phyloP scores from a whole-genome alignment of 148 eudicot genomes.

The Cornus kousa region DNA sequence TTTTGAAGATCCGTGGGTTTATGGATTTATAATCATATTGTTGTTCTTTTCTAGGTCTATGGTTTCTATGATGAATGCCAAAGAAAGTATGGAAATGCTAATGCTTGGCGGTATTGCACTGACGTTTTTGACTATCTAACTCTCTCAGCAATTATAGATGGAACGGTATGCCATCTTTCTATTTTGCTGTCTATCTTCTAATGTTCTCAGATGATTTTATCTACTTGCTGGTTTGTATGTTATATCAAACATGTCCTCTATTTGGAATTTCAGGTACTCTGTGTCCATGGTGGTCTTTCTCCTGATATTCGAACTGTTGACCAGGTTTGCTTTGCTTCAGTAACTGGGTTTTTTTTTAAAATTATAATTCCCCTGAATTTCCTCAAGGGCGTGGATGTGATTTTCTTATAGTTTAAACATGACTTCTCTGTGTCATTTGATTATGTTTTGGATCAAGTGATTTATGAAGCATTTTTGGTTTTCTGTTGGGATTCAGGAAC shows the following conservation, averaged over 20 bases:
- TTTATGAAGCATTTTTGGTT: background rate
- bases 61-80: slow-evolving; percentile 99
- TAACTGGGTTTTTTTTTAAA: background rate
- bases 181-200: background rate
- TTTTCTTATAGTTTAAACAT: background rate
- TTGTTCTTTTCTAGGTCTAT: slow-evolving; percentile 58
- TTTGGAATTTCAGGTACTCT: slow-evolving; percentile 66
- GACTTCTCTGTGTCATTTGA: background rate
- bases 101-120: slow-evolving; percentile 99
- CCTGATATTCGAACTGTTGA: slow-evolving; percentile 95
- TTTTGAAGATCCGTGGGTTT: background rate
- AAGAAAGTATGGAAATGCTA: slow-evolving; percentile 98
- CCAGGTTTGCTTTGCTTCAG: slow-evolving; percentile 52
- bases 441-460: background rate
- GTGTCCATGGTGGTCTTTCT: slow-evolving; percentile 99
- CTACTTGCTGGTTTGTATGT: background rate
- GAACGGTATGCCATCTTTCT: slow-evolving; percentile 60
- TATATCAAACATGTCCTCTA: background rate
- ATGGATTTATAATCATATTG: background rate
- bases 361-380: background rate
- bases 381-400: background rate
- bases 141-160: slow-evolving; percentile 92
- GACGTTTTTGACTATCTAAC: slow-evolving; percentile 97
- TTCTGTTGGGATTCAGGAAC: background rate
- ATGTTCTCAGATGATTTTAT: background rate